Evolutionary conservation across 345 rosid genomes (phyloP), one percentile per base, ranked within the genome.

Genomic region (Hibiscus trionum): DNA sequence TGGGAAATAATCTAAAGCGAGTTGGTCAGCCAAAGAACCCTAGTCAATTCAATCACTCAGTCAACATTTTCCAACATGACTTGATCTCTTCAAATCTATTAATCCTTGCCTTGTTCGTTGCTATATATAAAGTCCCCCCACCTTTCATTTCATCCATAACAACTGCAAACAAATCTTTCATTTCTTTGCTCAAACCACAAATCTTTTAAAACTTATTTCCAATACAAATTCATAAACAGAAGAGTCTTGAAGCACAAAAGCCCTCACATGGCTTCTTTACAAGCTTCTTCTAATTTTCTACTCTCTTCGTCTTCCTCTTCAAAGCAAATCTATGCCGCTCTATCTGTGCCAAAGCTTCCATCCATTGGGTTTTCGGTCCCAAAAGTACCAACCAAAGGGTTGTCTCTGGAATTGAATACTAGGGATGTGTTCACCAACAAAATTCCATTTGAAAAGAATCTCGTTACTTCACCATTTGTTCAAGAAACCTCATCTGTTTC

Each of bases 341-440:
- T 89, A 6, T 79, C 88, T 14, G 71, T 84, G 50, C 91, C 88
- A 2, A 84, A 80, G n/a, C 74, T 84, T 39, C 84, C 57, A 14
- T 66, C 87, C 0, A 72, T 82, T 74, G 53, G 76, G 0, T 65
- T 87, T 47, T 56, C 60, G 1, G 60, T 56, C 21, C 60, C 60
- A 19, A 56, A 56, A 21, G 27, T 10, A 56, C 60, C 27, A 2
- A 9, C 27, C 60, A 55, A 55, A 19, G n/a, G 60, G 27, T 55
- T 55, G 60, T 9, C 29, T 55, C 11, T 17, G 60, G 70, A 65
- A 6, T 26, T 75, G 64, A 69, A 17, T 35, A 31, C 53, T 4
- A 61, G 24, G 66, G 58, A 72, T 29, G 75, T 58, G 31, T 53
- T 73, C 57, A 11, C 49, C 7, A 62, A 21, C 19, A 31, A 64